Conservation (phyloP, 441 rosid species). For the Arabidopsis lyrata region DNA sequence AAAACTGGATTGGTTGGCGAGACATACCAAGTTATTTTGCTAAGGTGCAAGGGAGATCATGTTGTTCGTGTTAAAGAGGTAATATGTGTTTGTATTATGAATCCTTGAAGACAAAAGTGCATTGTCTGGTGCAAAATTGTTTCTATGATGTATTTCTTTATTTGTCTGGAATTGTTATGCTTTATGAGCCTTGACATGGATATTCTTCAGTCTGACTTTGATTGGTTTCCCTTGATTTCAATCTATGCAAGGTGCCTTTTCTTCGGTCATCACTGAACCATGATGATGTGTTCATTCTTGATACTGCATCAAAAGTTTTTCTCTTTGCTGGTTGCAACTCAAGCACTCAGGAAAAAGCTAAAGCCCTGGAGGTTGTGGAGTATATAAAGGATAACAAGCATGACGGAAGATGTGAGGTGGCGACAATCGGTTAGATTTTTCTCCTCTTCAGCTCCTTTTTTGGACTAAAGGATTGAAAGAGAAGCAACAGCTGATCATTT, state of each 20-base stretch:
- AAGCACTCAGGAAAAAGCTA: conserved; percentile 85
- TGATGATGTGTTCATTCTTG: conserved; percentile 79
- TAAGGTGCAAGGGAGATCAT: conserved; percentile 83
- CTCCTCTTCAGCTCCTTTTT: not conserved
- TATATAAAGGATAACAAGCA: conserved; percentile 81
- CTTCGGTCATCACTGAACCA: conserved; percentile 86
- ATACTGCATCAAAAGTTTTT: conserved; percentile 84
- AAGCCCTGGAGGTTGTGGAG: conserved; percentile 89
- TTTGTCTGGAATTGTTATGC: not conserved
- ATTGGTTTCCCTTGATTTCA: conserved; percentile 9
- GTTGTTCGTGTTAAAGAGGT: conserved; percentile 89
- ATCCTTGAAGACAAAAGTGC: not conserved
- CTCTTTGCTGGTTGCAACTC: conserved; percentile 90
- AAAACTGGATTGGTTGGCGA: conserved; percentile 47
- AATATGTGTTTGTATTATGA: conserved; percentile 34
- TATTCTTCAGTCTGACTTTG: conserved; percentile 5
- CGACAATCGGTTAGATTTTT: conserved; percentile 66
- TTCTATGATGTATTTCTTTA: not conserved
- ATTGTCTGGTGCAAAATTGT: not conserved
- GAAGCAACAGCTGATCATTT: conserved; percentile 13
- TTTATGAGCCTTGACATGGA: not conserved
- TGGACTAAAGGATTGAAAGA: not conserved
- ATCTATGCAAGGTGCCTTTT: conserved; percentile 68
- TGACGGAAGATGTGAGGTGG: conserved; percentile 79
- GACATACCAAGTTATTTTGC: conserved; percentile 60